A percentile compares a stretch with the other conserved stretches of the same genome.
Evolutionary conservation across 805 yeast species (phyloP).

Genomic region (Barnettozyma pratensis): DNA sequence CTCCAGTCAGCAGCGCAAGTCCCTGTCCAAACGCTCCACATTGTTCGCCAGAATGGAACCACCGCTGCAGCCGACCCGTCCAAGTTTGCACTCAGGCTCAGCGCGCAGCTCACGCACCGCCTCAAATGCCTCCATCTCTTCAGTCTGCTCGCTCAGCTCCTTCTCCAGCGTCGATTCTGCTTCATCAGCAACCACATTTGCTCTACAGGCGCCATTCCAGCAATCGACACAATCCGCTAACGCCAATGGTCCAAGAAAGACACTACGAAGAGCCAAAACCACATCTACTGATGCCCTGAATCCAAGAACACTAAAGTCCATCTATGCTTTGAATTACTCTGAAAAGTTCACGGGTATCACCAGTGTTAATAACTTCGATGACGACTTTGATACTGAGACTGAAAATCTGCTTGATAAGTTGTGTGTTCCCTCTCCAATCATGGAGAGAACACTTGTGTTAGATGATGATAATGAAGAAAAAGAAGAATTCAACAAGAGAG

Average conservation of each 20-base stretch:
- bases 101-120: conserved; percentile 16
- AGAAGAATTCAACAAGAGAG: conserved; percentile 23
- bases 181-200: neutral
- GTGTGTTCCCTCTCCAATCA: conserved; percentile 26
- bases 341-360: conserved; percentile 15
- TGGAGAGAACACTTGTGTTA: conserved; percentile 10
- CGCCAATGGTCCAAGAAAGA: conserved; percentile 1
- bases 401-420: conserved; percentile 18
- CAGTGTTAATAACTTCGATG: conserved; percentile 7
- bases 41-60: conserved; percentile 4
- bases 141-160: conserved; percentile 20
- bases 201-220: conserved; percentile 4
- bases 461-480: conserved; percentile 7
- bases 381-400: conserved; percentile 5
- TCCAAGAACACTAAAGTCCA: conserved; percentile 6
- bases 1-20: neutral
- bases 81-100: conserved; percentile 7
- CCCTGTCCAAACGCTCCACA: conserved; percentile 1
- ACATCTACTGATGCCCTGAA: conserved; percentile 4
- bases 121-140: conserved; percentile 21
- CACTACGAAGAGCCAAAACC: conserved; percentile 22
- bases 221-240: neutral
- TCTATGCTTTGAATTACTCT: conserved; percentile 16
- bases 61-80: conserved; percentile 8
- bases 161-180: conserved; percentile 19